Conservation (phyloP, 352 stramenopile genomes). For the Phytopythium mirpurense region DNA sequence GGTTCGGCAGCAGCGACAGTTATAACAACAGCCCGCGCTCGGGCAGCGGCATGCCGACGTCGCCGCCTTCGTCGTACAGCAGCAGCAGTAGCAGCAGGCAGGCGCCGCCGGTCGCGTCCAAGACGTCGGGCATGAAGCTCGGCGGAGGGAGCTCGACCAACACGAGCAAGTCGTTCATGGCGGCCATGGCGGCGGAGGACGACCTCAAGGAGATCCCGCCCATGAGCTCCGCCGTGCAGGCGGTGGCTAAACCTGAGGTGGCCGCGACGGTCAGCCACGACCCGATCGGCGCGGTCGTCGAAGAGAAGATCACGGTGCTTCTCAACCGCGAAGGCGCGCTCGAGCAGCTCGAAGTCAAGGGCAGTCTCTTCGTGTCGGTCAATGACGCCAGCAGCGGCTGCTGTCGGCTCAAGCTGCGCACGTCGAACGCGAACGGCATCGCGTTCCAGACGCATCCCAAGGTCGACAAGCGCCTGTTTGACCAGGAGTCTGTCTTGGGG, state of each 20-base stretch:
- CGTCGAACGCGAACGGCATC: slow-evolving; percentile 59
- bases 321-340: slow-evolving; percentile 76
- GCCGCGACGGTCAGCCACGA: slow-evolving; percentile 69
- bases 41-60: slow-evolving; percentile 29
- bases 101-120: slow-evolving; percentile 38
- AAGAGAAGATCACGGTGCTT: slow-evolving; percentile 85
- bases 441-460: slow-evolving; percentile 86
- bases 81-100: slow-evolving; percentile 24
- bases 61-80: slow-evolving; percentile 60
- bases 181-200: slow-evolving; percentile 83
- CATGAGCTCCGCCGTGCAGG: slow-evolving; percentile 69
- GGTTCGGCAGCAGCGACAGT: slow-evolving; percentile 25
- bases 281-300: slow-evolving; percentile 74
- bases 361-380: slow-evolving; percentile 78
- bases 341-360: slow-evolving; percentile 86
- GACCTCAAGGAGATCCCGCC: slow-evolving; percentile 83
- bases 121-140: slow-evolving; percentile 68
- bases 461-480: slow-evolving; percentile 85
- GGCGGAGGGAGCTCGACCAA: slow-evolving; percentile 33
- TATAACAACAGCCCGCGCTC: slow-evolving; percentile 28
- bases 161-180: slow-evolving; percentile 79
- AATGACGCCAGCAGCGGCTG: slow-evolving; percentile 67
- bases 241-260: slow-evolving; percentile 50
- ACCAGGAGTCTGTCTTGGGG: slow-evolving; percentile 71
- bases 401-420: slow-evolving; percentile 73